Evolutionary conservation across 495 filamentous ascomycete genomes (phyloP), one percentile per base, ranked within the genome.

Genomic region (Podospora didyma): DNA sequence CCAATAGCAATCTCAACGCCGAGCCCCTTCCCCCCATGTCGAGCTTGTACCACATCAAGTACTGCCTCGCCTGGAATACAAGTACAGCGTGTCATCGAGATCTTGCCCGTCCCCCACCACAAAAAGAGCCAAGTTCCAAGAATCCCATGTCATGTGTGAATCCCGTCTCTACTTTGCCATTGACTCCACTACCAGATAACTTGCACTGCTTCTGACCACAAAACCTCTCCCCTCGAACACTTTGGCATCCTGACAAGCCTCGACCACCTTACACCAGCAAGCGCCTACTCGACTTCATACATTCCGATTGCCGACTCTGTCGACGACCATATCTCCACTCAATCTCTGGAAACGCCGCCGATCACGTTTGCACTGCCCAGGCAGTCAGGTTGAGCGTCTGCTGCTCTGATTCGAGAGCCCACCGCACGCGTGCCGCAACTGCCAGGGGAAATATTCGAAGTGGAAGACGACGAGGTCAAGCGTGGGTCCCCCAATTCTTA

Each of bases 31-130:
- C 41, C 24, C 37, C 56, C 50, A n/a, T 69, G 55, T 60, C 66
- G 56, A 59, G 60, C 59, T 53, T 50, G 68, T 69, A 53, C 66
- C 57, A 67, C 66, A 34, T 67, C 51, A 46, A 57, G 51, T 39
- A 46, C 55, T 49, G 14, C 55, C 35, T 58, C 52, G 53, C 55
- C 46, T 56, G 56, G 48, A 58, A 57, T 64, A 49, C 61, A 50
- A 57, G 52, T 62, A 47, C 57, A 45, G 60, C 60, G 67, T 67
- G 66, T 68, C 69, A 71, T 71, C 67, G 62, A 67, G 64, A 69
- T 64, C 67, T 61, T 47, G 56, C 45, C 61, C 56, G 23, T 58
- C 60, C 66, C 62, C 68, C 66, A 58, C 60, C 56, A 59, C 46
- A 54, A 22, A 59, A 63, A 50, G 54, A 47, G 51, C 59, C 58